Evolutionary conservation across 257 asterid genomes (phyloP).

Genomic region (Rehmannia glutinosa): DNA sequence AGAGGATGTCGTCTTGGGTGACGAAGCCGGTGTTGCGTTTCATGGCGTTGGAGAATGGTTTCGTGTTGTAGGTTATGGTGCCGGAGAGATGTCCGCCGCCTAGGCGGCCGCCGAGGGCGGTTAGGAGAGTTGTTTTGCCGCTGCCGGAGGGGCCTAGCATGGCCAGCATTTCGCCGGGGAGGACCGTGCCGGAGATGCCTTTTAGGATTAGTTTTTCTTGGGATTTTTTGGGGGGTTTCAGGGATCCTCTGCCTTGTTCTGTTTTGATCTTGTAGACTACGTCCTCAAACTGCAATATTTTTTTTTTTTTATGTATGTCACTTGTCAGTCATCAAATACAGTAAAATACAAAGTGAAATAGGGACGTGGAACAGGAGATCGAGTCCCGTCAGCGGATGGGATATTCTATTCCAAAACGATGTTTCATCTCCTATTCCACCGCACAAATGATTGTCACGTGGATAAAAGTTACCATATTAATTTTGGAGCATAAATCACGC

Average conservation of each 20-base stretch:
- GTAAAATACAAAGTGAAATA: no score
- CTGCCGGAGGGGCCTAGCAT: conserved; percentile 95
- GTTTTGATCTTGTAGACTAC: conserved; percentile 48
- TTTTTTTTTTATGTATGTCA: no score
- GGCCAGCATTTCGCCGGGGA: conserved; percentile 74
- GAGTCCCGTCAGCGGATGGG: no score
- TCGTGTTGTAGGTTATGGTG: conserved; percentile 48
- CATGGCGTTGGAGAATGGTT: conserved; percentile 49
- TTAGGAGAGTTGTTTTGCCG: conserved; percentile 80
- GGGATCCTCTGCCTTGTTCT: conserved; percentile 15
- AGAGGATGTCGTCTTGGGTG: conserved; percentile 70
- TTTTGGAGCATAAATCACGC: no score
- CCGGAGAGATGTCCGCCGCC: conserved; percentile 39
- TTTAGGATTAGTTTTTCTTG: conserved; percentile 52
- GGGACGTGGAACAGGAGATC: no score
- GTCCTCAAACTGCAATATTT: conserved; percentile 55
- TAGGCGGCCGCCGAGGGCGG: conserved; percentile 70
- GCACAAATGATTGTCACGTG: no score
- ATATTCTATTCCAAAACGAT: no score
- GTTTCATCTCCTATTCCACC: no score
- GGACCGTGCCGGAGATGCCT: conserved; percentile 58
- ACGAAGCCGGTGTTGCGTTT: conserved; percentile 79
- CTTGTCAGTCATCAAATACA: no score
- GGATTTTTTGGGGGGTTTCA: conserved; percentile 21
- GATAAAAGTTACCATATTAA: no score